Conservation (phyloP, 768 basidiomycete species). For the Kwoniella sp. region DNA sequence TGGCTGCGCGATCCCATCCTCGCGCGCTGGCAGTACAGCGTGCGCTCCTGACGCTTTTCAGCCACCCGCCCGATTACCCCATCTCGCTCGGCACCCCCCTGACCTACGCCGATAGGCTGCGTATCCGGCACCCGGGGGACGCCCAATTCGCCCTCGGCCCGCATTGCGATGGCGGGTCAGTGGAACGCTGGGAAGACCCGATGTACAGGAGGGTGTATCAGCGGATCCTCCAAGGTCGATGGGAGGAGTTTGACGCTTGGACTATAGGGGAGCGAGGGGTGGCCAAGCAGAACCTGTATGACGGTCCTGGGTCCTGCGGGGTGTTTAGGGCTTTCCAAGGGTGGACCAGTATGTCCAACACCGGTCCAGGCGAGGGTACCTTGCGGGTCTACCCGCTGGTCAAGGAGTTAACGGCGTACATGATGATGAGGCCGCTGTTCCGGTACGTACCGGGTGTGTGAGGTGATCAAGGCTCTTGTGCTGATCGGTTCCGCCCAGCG, state of each 20-base stretch:
- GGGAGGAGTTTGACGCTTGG: conserved; percentile 41
- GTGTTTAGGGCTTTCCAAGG: conserved; percentile 51
- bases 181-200: conserved; percentile 58
- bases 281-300: conserved; percentile 56
- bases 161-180: conserved; percentile 64
- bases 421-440: conserved; percentile 67
- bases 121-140: conserved; percentile 70
- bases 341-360: conserved; percentile 59
- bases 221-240: conserved; percentile 55
- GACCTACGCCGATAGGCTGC: conserved; percentile 72
- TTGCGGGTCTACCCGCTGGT: conserved; percentile 62
- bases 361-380: conserved; percentile 62
- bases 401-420: conserved; percentile 59
- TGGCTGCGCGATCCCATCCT: conserved; percentile 65
- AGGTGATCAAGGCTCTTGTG: conserved; percentile 14
- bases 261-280: conserved; percentile 20
- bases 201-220: conserved; percentile 52
- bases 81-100: conserved; percentile 60
- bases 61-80: conserved; percentile 51
- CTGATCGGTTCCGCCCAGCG: not conserved
- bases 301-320: conserved; percentile 51
- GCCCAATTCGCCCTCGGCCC: conserved; percentile 64
- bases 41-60: conserved; percentile 59
- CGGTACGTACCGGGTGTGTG: too few relatives aligned
- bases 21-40: conserved; percentile 59